Evolutionary conservation across 2,329 filamentous ascomycete species (phyloP), one percentile per base, ranked within the genome.

Genomic region (Thielaviopsis musarum): DNA sequence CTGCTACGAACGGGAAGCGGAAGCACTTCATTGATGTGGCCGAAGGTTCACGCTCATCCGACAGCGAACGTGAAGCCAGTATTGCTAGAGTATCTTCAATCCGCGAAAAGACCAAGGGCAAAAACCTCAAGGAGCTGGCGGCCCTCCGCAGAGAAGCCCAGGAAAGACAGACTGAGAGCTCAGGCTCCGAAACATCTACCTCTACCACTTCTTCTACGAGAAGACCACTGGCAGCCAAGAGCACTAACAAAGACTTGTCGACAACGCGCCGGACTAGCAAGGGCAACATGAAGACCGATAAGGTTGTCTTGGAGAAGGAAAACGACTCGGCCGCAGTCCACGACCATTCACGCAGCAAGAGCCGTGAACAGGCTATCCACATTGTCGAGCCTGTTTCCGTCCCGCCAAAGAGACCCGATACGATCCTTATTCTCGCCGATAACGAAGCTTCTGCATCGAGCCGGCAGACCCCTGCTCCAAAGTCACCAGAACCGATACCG

Each of bases 161-260:
- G 56, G 69, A 72, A 53, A 69, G 66, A 53, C 63, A 54, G 12
- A 26, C 19, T 24, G 59, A 61, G 21, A 22, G 15, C 26, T 24
- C 45, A 5, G 61, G 24, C 24, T 34, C 52, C 22, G 52, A 54
- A 26, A 54, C 52, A 28, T 26, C 52, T 9, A 65, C 66, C n/a
- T 62, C 65, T 1, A 61, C 64, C 6, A 65, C 66, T 12, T 66
- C 67, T 22, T 49, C 45, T 49, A 49, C 68, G 41, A 74, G 79
- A 56, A 77, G 74, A 60, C 76, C 79, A 1, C 70, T 83, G 12
- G 70, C 74, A 7, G 71, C 73, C 53, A 85, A 84, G 69, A 84
- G 73, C 69, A 77, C 78, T 17, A 84, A 84, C 65, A 74, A 81
- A 59, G 76, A 79, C 64, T 66, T 85, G 52, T 71, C 73, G 30